Evolutionary conservation across 495 filamentous ascomycete genomes (phyloP).

Genomic region (Neurospora sp.): DNA sequence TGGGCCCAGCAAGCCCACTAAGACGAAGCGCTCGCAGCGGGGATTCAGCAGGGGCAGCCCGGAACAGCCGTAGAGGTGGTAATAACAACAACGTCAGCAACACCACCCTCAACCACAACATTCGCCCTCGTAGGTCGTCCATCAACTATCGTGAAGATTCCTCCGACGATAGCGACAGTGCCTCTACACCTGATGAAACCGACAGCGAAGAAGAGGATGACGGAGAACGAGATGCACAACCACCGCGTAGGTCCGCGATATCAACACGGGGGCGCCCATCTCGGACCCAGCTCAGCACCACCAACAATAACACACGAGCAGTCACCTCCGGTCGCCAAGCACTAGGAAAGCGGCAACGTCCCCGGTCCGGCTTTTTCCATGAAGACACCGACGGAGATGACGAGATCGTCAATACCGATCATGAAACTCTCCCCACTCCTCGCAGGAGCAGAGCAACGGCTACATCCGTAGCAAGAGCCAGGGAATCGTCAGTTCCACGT

Average conservation of each 20-base stretch:
- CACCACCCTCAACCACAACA: not conserved
- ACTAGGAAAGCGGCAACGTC: slow-evolving; percentile 13
- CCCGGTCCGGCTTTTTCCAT: slow-evolving; percentile 15
- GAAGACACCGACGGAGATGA: slow-evolving; percentile 10
- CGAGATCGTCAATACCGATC: not conserved
- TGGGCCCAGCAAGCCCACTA: not conserved
- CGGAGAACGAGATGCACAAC: not conserved
- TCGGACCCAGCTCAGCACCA: not conserved
- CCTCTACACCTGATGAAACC: not conserved
- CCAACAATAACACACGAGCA: not conserved
- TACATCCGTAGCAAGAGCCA: not conserved
- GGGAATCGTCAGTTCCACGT: not conserved
- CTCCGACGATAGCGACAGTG: not conserved
- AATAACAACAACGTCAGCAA: not conserved
- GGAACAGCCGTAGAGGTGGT: not conserved
- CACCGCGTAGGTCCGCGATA: not conserved
- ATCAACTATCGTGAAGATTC: not conserved
- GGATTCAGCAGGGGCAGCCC: not conserved
- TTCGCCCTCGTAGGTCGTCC: not conserved
- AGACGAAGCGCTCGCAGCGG: not conserved
- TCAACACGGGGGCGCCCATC: not conserved
- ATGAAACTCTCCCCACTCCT: not conserved
- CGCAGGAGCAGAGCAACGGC: not conserved
- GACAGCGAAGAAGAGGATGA: not conserved
- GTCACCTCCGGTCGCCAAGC: not conserved